These are phyloP conservation scores for Cladosporium sp. DNA, from an alignment of 2,329 filamentous ascomycete genomes.

Conservation along the genomic window DNA sequence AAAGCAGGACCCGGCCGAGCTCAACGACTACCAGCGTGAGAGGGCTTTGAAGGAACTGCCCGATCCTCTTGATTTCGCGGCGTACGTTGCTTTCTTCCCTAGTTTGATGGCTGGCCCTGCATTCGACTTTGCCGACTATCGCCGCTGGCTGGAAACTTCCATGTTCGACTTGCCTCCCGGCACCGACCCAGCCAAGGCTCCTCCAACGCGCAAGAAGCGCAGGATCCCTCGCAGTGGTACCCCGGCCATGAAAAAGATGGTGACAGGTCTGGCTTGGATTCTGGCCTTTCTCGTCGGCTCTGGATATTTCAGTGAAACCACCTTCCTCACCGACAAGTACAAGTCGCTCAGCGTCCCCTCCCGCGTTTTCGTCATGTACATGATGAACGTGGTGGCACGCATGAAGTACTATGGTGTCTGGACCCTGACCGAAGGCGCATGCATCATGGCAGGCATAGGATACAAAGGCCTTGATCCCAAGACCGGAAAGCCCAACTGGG, in stretches of 20 bases:
- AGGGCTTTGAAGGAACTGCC: slow-evolving; percentile 73
- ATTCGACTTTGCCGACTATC: slow-evolving; percentile 93
- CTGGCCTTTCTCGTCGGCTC: slow-evolving; percentile 69
- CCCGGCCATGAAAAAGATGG: slow-evolving; percentile 73
- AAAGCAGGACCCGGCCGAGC: slow-evolving; percentile 66
- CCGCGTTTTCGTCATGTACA: slow-evolving; percentile 74
- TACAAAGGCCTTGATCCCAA: slow-evolving; percentile 87
- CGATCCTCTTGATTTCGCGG: slow-evolving; percentile 70
- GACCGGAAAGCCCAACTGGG: slow-evolving; percentile 82
- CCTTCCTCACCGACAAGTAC: slow-evolving; percentile 63
- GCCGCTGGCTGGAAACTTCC: slow-evolving; percentile 82
- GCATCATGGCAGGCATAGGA: slow-evolving; percentile 86
- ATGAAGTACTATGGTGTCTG: slow-evolving; percentile 97
- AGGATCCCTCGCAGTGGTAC: slow-evolving; percentile 87
- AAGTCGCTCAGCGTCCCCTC: slow-evolving; percentile 63
- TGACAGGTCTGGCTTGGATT: slow-evolving; percentile 73
- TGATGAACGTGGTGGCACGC: slow-evolving; percentile 74
- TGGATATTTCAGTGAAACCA: slow-evolving; percentile 58
- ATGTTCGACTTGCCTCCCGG: slow-evolving; percentile 86
- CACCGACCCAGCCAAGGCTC: slow-evolving; percentile 78
- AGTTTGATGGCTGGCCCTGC: slow-evolving; percentile 83
- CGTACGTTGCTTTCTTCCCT: slow-evolving; percentile 94
- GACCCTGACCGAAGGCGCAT: slow-evolving; percentile 87
- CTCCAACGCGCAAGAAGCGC: slow-evolving; percentile 81
- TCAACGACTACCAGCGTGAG: slow-evolving; percentile 84